These are phyloP conservation scores for Acacia acuminata DNA, from an alignment of 306 rosid genomes.

Conservation along the genomic window DNA sequence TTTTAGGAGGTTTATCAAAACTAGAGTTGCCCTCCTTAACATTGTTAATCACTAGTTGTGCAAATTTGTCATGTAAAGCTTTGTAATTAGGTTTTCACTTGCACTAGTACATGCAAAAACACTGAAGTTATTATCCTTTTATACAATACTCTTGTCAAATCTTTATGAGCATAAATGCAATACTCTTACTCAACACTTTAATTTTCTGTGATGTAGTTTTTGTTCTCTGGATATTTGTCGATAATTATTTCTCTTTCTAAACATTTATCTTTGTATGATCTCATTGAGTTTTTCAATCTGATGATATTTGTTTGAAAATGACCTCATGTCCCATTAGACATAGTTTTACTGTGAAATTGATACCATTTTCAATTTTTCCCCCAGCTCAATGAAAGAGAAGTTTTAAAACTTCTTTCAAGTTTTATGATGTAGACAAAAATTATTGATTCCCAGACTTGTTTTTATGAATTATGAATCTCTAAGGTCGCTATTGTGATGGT, in stretches of 20 bases:
- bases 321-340: not conserved
- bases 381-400: not conserved
- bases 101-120: slow-evolving; percentile 24
- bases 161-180: too few species aligned
- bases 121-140: not conserved
- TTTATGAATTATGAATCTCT: not conserved
- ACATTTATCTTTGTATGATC: not conserved
- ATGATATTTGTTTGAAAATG: not conserved
- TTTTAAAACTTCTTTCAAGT: not conserved
- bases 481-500: not conserved
- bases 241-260: slow-evolving; percentile 5
- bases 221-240: not conserved
- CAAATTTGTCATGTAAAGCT: not conserved
- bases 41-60: slow-evolving; percentile 47
- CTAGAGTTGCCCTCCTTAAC: slow-evolving; percentile 52
- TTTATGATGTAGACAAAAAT: not conserved
- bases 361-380: not conserved
- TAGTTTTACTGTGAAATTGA: not conserved
- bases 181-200: not conserved
- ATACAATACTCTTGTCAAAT: too few species aligned
- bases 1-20: slow-evolving; percentile 44
- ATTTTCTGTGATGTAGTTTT: not conserved
- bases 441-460: not conserved
- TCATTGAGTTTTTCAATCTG: not conserved
- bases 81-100: slow-evolving; percentile 20